Percentiles rank a stretch among this genome's conserved stretches.
phyloP scores from a whole-genome alignment of 148 eudicot genomes.

The Nepenthes gracilis region DNA sequence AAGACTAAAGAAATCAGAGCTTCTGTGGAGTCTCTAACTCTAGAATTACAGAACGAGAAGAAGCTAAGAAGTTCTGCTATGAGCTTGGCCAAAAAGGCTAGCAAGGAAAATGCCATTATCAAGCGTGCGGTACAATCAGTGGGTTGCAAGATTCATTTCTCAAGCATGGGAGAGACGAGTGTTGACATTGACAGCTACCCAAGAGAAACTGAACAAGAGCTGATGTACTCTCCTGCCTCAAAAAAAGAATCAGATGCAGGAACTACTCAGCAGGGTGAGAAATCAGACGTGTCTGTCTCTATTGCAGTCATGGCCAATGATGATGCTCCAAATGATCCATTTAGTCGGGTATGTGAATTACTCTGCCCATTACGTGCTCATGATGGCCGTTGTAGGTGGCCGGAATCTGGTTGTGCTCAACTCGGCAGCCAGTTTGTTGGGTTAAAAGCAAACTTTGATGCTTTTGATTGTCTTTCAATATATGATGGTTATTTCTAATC shows the following conservation, averaged over 20 bases:
- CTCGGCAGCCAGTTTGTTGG: constrained; percentile 84
- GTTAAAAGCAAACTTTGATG: constrained; percentile 83
- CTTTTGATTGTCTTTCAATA: constrained; percentile 83
- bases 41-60: constrained; percentile 65
- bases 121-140: constrained; percentile 84
- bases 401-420: constrained; percentile 92
- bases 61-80: constrained; percentile 52
- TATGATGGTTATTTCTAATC: constrained; percentile 72
- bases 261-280: constrained; percentile 27
- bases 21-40: constrained; percentile 43
- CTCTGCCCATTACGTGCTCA: constrained; percentile 61
- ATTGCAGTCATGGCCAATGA: constrained; percentile 40
- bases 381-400: constrained; percentile 89
- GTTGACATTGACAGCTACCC: constrained; percentile 54
- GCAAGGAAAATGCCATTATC: constrained; percentile 69
- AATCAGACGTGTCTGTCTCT: constrained; percentile 58
- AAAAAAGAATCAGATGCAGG: constrained; percentile 28
- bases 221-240: constrained; percentile 19
- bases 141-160: constrained; percentile 79
- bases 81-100: constrained; percentile 49
- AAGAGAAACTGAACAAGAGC: constrained; percentile 30
- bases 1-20: constrained; percentile 45
- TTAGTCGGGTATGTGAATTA: constrained; percentile 67
- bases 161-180: constrained; percentile 56
- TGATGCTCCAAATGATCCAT: constrained; percentile 31